These are phyloP conservation scores for Phenoliferia sp. DNA, from an alignment of 1,284 basidiomycete genomes.

Conservation along the genomic window DNA sequence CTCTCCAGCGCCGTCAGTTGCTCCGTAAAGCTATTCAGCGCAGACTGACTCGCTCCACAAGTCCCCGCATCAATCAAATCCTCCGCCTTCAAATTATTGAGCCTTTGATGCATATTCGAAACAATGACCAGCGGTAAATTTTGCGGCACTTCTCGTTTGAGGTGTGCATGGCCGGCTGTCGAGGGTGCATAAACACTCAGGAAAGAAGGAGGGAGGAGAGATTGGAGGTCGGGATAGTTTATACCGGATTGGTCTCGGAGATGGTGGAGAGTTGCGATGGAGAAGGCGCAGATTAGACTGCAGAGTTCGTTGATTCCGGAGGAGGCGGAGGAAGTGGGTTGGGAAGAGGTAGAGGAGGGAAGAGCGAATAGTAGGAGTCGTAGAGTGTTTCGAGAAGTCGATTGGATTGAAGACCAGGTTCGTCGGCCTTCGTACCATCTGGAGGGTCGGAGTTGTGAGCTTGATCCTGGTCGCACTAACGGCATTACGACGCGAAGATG, in stretches of 20 bases:
- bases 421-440: slow-evolving; percentile 29
- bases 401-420: slow-evolving; percentile 16
- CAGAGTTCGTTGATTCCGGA: slow-evolving; percentile 16
- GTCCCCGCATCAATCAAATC: slow-evolving; percentile 7
- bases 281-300: slow-evolving; percentile 22
- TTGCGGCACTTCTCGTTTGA: not conserved
- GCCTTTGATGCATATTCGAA: slow-evolving; percentile 18
- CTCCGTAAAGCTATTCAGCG: slow-evolving; percentile 28
- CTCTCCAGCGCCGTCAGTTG: slow-evolving; percentile 33
- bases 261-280: slow-evolving; percentile 26
- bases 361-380: slow-evolving; percentile 17
- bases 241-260: slow-evolving; percentile 26
- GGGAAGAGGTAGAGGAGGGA: slow-evolving; percentile 10
- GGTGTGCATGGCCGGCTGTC: slow-evolving; percentile 13
- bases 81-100: slow-evolving; percentile 20
- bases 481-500: too few species aligned
- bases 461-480: not conserved
- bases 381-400: slow-evolving; percentile 19
- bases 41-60: slow-evolving; percentile 2
- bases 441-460: not conserved
- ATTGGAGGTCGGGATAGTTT: slow-evolving; percentile 14
- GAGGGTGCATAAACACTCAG: slow-evolving; percentile 14
- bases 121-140: slow-evolving; percentile 28
- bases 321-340: not conserved
- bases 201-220: slow-evolving; percentile 19